Percentiles rank a stretch among this genome's conserved stretches.
Evolutionary conservation across 2,329 filamentous ascomycete genomes (phyloP).

Genomic region (Rhinocladiella similis): DNA sequence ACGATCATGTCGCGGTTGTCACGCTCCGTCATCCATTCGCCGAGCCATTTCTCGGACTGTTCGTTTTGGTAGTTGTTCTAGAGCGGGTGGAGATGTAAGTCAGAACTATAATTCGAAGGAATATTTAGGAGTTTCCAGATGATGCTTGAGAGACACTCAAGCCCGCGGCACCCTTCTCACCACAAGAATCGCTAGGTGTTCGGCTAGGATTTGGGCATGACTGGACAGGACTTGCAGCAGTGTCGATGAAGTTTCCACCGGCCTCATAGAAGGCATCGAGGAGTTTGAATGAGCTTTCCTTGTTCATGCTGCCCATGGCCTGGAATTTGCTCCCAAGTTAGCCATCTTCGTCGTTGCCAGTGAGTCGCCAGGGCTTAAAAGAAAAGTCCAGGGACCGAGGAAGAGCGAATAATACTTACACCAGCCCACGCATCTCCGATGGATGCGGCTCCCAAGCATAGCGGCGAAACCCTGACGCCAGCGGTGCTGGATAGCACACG

Average conservation of each 20-base stretch:
- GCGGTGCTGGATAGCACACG: conserved; percentile 67
- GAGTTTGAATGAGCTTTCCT: conserved; percentile 62
- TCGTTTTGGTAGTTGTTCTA: conserved; percentile 67
- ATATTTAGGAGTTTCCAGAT: too few relatives aligned
- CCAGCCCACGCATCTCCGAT: conserved; percentile 40
- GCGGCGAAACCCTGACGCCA: conserved; percentile 65
- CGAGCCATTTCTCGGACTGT: conserved; percentile 65
- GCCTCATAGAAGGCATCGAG: conserved; percentile 65
- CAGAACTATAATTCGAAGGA: too few relatives aligned
- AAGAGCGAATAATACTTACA: too few relatives aligned
- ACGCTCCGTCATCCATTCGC: conserved; percentile 58
- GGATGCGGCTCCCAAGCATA: conserved; percentile 47
- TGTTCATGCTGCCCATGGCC: conserved; percentile 53
- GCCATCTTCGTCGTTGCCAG: too few relatives aligned
- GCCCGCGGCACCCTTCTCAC: too few relatives aligned
- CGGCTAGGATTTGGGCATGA: too few relatives aligned
- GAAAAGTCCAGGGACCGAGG: too few relatives aligned
- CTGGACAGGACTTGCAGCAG: conserved; percentile 42
- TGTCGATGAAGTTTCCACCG: conserved; percentile 75
- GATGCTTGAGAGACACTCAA: too few relatives aligned
- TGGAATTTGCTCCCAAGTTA: too few relatives aligned
- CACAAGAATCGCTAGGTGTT: too few relatives aligned
- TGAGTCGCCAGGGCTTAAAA: too few relatives aligned
- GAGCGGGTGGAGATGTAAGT: too few relatives aligned
- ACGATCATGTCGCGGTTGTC: conserved; percentile 69